A percentile compares a stretch with the other conserved stretches of the same genome.
These are phyloP conservation scores for Barnettozyma pratensis DNA, from an alignment of 805 yeast species.

Conservation along the genomic window DNA sequence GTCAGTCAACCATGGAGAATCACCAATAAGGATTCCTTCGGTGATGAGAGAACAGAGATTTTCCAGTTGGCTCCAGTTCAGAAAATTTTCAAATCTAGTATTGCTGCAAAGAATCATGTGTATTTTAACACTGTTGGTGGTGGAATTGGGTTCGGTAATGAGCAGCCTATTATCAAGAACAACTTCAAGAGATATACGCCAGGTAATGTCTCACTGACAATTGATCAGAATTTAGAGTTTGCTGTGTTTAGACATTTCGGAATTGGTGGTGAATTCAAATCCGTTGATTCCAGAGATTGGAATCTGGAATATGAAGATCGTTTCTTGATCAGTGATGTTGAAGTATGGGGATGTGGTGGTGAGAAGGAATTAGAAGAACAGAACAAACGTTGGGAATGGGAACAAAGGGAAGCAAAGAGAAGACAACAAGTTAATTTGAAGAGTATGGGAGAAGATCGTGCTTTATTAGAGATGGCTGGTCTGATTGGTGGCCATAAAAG, in stretches of 20 bases:
- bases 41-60: constrained; percentile 51
- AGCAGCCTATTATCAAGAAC: constrained; percentile 54
- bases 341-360: constrained; percentile 91
- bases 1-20: constrained; percentile 72
- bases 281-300: constrained; percentile 25
- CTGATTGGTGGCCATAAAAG: constrained; percentile 43
- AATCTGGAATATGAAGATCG: constrained; percentile 56
- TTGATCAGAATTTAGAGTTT: constrained; percentile 76
- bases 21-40: constrained; percentile 69
- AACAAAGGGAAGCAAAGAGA: constrained; percentile 75
- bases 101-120: constrained; percentile 34
- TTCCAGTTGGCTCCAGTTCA: constrained; percentile 66
- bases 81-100: constrained; percentile 41
- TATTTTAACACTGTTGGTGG: constrained; percentile 72
- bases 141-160: constrained; percentile 79
- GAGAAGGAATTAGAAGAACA: constrained; percentile 75
- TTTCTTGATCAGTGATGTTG: constrained; percentile 67
- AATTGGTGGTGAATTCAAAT: constrained; percentile 43
- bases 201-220: constrained; percentile 74
- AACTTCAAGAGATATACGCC: constrained; percentile 45
- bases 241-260: constrained; percentile 73
- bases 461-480: constrained; percentile 81
- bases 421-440: constrained; percentile 65
- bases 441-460: constrained; percentile 73
- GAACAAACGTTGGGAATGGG: constrained; percentile 83